Evolutionary conservation across 768 basidiomycete genomes (phyloP), one percentile per base, ranked within the genome.

Genomic region (Mycena olivaceomarginata): DNA sequence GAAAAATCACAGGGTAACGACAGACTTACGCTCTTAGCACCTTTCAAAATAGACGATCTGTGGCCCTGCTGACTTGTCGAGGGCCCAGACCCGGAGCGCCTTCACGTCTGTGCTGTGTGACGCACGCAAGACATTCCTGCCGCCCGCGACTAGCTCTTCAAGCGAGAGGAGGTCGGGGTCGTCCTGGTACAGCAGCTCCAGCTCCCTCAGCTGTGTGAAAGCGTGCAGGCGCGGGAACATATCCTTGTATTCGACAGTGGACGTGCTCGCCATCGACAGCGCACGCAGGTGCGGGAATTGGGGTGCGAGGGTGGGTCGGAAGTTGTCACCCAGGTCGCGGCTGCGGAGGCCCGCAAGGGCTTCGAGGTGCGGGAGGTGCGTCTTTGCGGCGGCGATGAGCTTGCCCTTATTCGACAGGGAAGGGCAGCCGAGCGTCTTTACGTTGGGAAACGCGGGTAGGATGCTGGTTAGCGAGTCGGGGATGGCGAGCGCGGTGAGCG

Each of bases 381-480:
- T 2, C 39, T 53, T 40, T 12, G 67, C 74, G 4, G 60, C 18
- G 1, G 15, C 1, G 3, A 65, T 40, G 10, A 56, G 39, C 0
- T 5, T 31, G 39, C 53, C 65, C 2, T 20, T 0, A 1, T 16
- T 16, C 12, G 18, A 39, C 8, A 70, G 25, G 0, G 40, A 41
- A 2, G 68, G 51, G 31, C 62, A 43, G 12, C 62, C 40, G 53
- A 70, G 62, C 45, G 41, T 57, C 15, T 45, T 65, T 51, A 75
- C 25, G 41, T 75, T 75, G 40, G 74, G 74, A 56, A 75, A 75
- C 18, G 62, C n/a, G 22, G 22, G 51, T 22, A 70, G 57, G 4
- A 75, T 63, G 1, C 31, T 22, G n/a, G 62, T 67, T 39, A 62
- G 57, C 15, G 18, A 20, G 3, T 64, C 40, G 11, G 67, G 67